These are phyloP conservation scores for Paspalum vaginatum DNA, from an alignment of 176 grass and related monocot species.

Conservation along the genomic window DNA sequence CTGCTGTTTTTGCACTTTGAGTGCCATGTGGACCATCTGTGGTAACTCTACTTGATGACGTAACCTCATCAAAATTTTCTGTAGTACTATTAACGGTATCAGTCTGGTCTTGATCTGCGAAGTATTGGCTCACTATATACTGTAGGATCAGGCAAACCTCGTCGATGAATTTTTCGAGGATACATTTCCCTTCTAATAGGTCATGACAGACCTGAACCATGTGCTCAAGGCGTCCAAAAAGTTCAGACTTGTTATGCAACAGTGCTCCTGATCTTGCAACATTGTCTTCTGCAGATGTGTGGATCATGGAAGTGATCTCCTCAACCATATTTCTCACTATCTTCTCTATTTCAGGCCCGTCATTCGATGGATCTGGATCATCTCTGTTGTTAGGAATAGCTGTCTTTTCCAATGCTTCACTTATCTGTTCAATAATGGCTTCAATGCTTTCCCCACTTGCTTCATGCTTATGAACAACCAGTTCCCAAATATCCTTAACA, in stretches of 20 bases:
- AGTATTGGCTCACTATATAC: conserved; percentile 51
- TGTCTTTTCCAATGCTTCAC: conserved; percentile 40
- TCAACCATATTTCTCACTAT: conserved; percentile 26
- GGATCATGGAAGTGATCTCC: conserved; percentile 22
- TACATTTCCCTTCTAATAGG: conserved; percentile 47
- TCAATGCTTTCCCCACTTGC: conserved; percentile 50
- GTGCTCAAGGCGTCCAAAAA: conserved; percentile 35
- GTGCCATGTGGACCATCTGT: not conserved
- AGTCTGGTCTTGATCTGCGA: conserved; percentile 35
- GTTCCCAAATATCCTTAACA: conserved; percentile 56
- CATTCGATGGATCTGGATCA: conserved; percentile 7
- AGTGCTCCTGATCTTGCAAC: conserved; percentile 1
- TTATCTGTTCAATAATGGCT: conserved; percentile 58
- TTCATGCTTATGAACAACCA: conserved; percentile 69
- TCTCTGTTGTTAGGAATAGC: not conserved
- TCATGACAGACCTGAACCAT: conserved; percentile 59
- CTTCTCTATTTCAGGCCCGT: conserved; percentile 13
- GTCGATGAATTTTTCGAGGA: conserved; percentile 43
- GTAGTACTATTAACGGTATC: not conserved
- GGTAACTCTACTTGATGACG: not conserved
- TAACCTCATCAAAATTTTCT: conserved; percentile 38
- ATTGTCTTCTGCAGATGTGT: conserved; percentile 14
- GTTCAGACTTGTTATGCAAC: conserved; percentile 41
- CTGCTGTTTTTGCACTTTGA: conserved; percentile 2
- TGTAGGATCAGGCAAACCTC: conserved; percentile 51